Evolutionary conservation across 345 rosid genomes (phyloP), one percentile per base, ranked within the genome.

Genomic region (Murraya paniculata): DNA sequence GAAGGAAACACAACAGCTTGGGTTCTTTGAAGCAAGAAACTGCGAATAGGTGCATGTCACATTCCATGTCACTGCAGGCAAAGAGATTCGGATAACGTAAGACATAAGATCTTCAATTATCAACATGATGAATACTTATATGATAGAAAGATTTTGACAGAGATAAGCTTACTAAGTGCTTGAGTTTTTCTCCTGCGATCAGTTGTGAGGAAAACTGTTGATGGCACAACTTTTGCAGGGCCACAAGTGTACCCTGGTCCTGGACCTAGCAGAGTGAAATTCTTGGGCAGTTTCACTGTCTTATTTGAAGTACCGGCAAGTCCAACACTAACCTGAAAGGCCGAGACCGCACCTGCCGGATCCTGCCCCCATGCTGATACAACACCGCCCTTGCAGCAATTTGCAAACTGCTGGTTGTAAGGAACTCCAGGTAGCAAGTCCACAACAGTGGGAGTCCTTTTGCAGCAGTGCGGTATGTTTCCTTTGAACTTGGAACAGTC

Each of bases 1-100:
- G 78, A 94, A 87, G 21, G 98, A 94, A 53, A 94, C 93, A 22
- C 97, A 94, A 39, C 97, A 94, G 71, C 84, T 88, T 10, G 95
- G 98, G 57, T 91, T 89, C 82, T 86, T 92, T 61, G 88, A 86
- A 55, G 94, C 97, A 68, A 92, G 79, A 77, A 91, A 89, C 75
- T 91, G 94, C 2, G 98, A 92, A 69, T 91, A 92, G 53, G 97
- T 91, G 94, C 97, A 94, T 14, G 97, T 92, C 25, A 92, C 94
- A 68, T 92, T 91, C 97, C 97, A 94, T 59, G 98, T 92, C 93
- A 94, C 98, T 94, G 89, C 75, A 64, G 22, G 33, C 68, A 64
- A 71, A 30, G 59, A 73, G 24, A 70, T 33, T 77, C 25, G 16
- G 3, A 53, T 7, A 56, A 82, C 55, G 18, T 9, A 31, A 31